Evolutionary conservation across 192 early-diverging fungal genomes (phyloP).

Genomic region (Linnemannia hyalina): DNA sequence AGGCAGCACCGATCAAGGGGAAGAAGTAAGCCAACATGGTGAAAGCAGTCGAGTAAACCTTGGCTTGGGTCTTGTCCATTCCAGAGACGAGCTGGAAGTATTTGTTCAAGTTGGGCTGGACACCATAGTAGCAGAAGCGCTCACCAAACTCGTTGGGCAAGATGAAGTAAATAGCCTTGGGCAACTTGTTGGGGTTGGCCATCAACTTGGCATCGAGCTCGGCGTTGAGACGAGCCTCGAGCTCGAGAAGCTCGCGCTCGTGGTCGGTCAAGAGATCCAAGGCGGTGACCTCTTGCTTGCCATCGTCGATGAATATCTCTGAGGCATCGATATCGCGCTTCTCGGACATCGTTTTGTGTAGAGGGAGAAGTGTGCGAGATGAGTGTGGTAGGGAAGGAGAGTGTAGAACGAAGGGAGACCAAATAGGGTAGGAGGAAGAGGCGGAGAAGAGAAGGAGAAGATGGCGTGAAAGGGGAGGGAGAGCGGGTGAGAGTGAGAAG

Average conservation of each 20-base stretch:
- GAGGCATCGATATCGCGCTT: slow-evolving; percentile 37
- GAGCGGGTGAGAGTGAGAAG: not conserved
- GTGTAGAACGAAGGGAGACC: not conserved
- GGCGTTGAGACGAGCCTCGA: slow-evolving; percentile 65
- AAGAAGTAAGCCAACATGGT: slow-evolving; percentile 68
- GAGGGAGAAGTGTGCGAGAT: too few species aligned
- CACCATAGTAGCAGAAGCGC: slow-evolving; percentile 73
- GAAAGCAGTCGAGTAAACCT: slow-evolving; percentile 52
- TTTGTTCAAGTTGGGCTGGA: slow-evolving; percentile 63
- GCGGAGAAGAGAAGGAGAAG: not conserved
- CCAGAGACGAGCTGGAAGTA: slow-evolving; percentile 56
- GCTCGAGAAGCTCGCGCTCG: slow-evolving; percentile 50
- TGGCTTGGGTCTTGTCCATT: slow-evolving; percentile 32
- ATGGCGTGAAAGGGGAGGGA: not conserved
- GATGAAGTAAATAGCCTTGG: slow-evolving; percentile 60
- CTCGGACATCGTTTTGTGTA: slow-evolving; percentile 21
- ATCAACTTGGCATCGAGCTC: slow-evolving; percentile 66
- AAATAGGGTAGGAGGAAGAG: not conserved
- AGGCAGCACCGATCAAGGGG: slow-evolving; percentile 69
- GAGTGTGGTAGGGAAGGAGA: not conserved
- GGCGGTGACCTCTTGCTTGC: slow-evolving; percentile 5
- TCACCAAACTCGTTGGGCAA: slow-evolving; percentile 66
- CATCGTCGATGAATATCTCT: slow-evolving; percentile 7
- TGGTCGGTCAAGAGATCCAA: slow-evolving; percentile 36
- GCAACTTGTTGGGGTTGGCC: slow-evolving; percentile 60